Evolutionary conservation across 805 yeast species (phyloP).

Genomic region (Yarrowia keelungensis): DNA sequence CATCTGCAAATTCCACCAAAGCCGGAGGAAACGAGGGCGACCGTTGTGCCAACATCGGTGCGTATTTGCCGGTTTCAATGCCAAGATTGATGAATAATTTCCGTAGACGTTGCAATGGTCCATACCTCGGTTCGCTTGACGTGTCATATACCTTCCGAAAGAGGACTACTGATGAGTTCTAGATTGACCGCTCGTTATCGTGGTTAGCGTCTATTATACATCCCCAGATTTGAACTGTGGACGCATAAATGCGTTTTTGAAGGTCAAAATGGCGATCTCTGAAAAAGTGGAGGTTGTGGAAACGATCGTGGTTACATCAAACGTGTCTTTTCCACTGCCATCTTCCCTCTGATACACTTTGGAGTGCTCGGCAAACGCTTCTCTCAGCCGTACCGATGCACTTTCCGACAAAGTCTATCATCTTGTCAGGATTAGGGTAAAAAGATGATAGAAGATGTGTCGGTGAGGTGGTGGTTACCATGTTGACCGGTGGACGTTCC

Average conservation of each 20-base stretch:
- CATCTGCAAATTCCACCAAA: slow-evolving; percentile 14
- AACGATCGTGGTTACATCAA: too few relatives aligned
- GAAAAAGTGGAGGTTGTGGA: not conserved
- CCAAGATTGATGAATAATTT: too few relatives aligned
- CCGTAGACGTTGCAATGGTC: too few relatives aligned
- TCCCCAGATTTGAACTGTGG: not conserved
- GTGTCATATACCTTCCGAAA: not conserved
- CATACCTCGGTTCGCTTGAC: not conserved
- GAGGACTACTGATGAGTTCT: not conserved
- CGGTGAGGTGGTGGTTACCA: too few relatives aligned
- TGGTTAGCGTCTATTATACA: not conserved
- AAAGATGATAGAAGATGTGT: not conserved
- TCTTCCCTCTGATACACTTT: too few relatives aligned
- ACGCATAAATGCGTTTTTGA: too few relatives aligned
- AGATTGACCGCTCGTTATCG: not conserved
- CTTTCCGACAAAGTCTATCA: not conserved
- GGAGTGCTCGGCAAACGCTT: too few relatives aligned
- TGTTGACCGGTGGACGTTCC: too few relatives aligned
- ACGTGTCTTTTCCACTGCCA: too few relatives aligned
- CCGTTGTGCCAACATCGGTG: too few relatives aligned
- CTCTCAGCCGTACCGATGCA: slow-evolving; percentile 10
- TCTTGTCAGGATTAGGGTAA: slow-evolving; percentile 1
- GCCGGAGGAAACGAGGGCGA: not conserved
- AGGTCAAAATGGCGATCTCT: not conserved
- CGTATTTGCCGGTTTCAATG: too few relatives aligned